Base-by-base conservation (phyloP, 768 basidiomycete species). In the Naganishia vaughanmartiniae region DNA sequence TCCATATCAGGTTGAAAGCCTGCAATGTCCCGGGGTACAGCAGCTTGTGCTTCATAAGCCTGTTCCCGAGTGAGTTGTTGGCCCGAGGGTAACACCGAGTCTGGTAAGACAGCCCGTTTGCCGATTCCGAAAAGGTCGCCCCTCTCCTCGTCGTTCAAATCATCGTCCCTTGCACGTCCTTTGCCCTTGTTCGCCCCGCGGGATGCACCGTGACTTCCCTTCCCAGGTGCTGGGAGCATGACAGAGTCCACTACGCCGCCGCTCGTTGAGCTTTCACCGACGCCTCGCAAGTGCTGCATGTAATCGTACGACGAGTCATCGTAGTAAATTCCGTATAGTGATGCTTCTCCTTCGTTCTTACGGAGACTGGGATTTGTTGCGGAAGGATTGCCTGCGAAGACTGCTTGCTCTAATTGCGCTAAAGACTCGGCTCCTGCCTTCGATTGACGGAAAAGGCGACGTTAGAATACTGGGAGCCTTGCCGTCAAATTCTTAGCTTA, bases 301-400 rank as follows among this genome's bases (percentile, higher is more conserved):
- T 99, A 99, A 82, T 99, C 91, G 83, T 99, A 99, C 70, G 93
- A 87, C 7, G 91, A 89, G 78, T 99, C 94, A 83, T 98, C 93
- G 82, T 87, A 98, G 82, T 92, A 92, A 77, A 99, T 83, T 4
- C 93, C 96, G 80, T 97, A 94, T 11, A 87, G 79, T 7, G 90
- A 84, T 0, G 96, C 96, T 83, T 98, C 91, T 69, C 95, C 96
- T 60, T 89, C 84, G 72, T 89, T 89, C 30, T 82, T 75, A 66
- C 84, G 83, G 17, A 81, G 74, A 17, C 76, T 76, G 66, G 86
- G 86, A 46, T 83, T 84, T 19, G 81, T 81, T 4, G 56, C 28
- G 55, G 86, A 76, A 30, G 86, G 85, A 30, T 85, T 84, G 31
- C 84, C 81, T 24, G 84, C 74, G 33, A 90, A 81, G 17, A 84